Evolutionary conservation across 2,329 filamentous ascomycete species (phyloP).

Genomic region (Monosporascus sp.): DNA sequence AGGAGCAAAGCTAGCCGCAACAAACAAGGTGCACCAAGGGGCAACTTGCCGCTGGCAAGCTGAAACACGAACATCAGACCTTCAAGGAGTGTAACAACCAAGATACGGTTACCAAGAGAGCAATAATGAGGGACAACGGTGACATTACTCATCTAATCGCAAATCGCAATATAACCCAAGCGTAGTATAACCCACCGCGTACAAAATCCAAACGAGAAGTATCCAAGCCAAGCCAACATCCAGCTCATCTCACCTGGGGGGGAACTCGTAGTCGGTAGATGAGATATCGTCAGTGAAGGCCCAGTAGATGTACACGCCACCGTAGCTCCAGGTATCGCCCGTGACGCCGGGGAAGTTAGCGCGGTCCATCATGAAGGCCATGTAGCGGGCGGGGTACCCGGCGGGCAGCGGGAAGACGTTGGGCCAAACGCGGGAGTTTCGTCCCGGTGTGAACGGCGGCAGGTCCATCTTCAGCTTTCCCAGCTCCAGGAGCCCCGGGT

Average conservation of each 20-base stretch:
- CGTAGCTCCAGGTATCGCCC: constrained; percentile 2
- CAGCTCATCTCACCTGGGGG: not conserved
- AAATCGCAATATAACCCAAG: too few relatives aligned
- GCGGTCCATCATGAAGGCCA: constrained; percentile 2
- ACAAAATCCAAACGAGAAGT: not conserved
- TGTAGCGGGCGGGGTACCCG: constrained; percentile 1
- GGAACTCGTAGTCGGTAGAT: not conserved
- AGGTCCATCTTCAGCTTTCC: constrained; percentile 1
- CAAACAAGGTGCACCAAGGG: too few relatives aligned
- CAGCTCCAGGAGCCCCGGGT: not conserved
- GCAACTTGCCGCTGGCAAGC: too few relatives aligned
- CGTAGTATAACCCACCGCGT: not conserved
- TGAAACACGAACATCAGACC: too few relatives aligned
- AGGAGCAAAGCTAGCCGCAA: too few relatives aligned
- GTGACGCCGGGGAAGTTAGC: constrained; percentile 1
- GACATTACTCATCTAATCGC: too few relatives aligned
- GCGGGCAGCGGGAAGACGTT: not conserved
- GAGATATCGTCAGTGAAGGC: constrained; percentile 1
- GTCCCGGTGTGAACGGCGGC: not conserved
- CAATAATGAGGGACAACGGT: too few relatives aligned
- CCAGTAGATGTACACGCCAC: constrained; percentile 1
- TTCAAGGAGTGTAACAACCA: too few relatives aligned
- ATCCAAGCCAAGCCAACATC: not conserved
- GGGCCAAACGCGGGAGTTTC: not conserved
- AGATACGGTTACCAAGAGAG: too few relatives aligned